Evolutionary conservation across 352 stramenopile species (phyloP).

Genomic region (Phytophthora macrochlamydospora): DNA sequence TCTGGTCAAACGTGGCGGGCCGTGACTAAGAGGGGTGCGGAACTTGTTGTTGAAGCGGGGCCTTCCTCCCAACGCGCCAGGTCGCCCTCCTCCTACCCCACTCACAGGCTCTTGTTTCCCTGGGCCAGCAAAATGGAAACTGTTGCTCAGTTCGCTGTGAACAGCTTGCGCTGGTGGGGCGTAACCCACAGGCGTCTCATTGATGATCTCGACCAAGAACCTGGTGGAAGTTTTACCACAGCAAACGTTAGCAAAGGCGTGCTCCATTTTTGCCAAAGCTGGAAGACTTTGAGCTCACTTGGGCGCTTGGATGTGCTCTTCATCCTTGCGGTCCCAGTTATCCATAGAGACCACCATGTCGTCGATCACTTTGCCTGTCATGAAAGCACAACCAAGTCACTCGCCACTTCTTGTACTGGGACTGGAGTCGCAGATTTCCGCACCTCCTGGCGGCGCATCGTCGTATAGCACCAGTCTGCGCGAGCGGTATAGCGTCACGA

Average conservation of each 20-base stretch:
- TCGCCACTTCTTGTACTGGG: background rate
- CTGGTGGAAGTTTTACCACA: conserved; percentile 23
- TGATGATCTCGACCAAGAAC: conserved; percentile 77
- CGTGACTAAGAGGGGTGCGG: conserved; percentile 25
- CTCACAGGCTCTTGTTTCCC: background rate
- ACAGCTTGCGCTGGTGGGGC: conserved; percentile 3
- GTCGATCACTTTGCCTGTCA: conserved; percentile 59
- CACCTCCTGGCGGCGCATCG: conserved; percentile 47
- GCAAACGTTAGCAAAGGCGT: conserved; percentile 2
- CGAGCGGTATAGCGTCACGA: conserved; percentile 57
- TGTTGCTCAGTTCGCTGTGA: conserved; percentile 4
- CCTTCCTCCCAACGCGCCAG: conserved; percentile 14
- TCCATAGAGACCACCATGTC: conserved; percentile 53
- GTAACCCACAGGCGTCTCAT: conserved; percentile 52
- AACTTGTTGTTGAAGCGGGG: conserved; percentile 38
- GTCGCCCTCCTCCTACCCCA: background rate
- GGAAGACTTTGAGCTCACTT: conserved; percentile 42
- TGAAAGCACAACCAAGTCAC: conserved; percentile 6
- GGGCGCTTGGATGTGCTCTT: conserved; percentile 57
- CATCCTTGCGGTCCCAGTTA: conserved; percentile 69
- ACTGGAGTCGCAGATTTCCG: background rate
- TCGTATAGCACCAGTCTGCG: conserved; percentile 67
- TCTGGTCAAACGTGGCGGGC: conserved; percentile 20
- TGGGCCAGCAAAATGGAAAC: conserved; percentile 10
- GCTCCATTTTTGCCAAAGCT: background rate